Evolutionary conservation across 177 flowering plant species (phyloP), one percentile per base, ranked within the genome.

Genomic region (Vitis hybrid): DNA sequence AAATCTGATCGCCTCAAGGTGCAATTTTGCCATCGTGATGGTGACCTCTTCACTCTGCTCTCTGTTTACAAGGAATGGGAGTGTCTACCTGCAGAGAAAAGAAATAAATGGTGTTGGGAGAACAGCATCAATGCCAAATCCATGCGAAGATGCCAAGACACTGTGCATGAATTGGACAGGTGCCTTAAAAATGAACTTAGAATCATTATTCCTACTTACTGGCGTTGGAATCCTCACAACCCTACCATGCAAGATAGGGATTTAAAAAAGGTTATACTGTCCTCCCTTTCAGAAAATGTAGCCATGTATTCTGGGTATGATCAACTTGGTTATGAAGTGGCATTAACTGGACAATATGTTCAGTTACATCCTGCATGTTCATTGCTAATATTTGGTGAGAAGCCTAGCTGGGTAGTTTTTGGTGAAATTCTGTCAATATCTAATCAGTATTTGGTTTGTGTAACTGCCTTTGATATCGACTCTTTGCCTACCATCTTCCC

Each of bases 311-410:
- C 97, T 67, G 99, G 98, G 46, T 76, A 79, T 76, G 93, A 89
- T 78, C 85, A 79, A 18, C 87, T 91, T 79, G 99, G 99, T 35
- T 95, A 95, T 83, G 90, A 89, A 76, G 97, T 95, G 72, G 98
- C 92, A 63, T 74, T 81, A 70, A 85, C 89, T 14, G 89, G 89
- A 61, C 85, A 90, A 58, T 79, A 86, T 78, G 86, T 89, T 48
- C 87, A 78, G 75, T 84, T 95, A 11, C 99, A 95, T 83, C 98
- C 98, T 62, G 86, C 98, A 8, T 89, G 97, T 85, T 95, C 99
- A 0, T 78, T 95, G 75, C 77, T 85, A 13, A 70, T 79, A 55
- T 95, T 89, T 75, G 82, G 85, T 70, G 80, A 87, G 72, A 88
- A 81, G 78, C 98, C 99, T 55, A 71, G 66, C 55, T 95, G 99